phyloP scores from a whole-genome alignment of 148 eudicot species.

The Fagopyrum esculentum region DNA sequence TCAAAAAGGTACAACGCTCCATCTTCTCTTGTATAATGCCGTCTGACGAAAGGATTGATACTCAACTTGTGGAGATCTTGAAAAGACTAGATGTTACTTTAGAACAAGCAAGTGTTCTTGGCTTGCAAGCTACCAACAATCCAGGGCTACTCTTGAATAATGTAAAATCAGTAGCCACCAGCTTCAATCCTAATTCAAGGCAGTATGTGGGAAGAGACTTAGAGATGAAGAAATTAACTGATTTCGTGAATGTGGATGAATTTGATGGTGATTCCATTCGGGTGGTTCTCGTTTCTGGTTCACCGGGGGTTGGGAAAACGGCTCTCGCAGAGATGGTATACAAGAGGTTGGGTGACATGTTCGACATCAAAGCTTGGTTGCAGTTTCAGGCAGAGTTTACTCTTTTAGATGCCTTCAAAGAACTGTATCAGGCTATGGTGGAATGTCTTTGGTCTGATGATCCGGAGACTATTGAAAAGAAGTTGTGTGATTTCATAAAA shows the following conservation, averaged over 20 bases:
- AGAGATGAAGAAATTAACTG: background rate
- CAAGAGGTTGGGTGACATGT: background rate
- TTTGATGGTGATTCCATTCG: background rate
- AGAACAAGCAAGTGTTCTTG: background rate
- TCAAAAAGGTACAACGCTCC: slow-evolving; percentile 12
- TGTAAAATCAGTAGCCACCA: background rate
- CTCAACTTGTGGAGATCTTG: background rate
- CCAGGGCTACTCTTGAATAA: background rate
- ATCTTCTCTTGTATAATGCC: slow-evolving; percentile 6
- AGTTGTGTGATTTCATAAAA: slow-evolving; percentile 1
- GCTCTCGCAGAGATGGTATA: background rate
- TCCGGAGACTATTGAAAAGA: background rate
- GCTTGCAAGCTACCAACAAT: background rate
- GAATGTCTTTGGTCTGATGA: background rate
- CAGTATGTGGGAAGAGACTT: background rate
- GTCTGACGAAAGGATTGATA: background rate
- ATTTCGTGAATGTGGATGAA: background rate
- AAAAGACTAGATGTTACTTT: background rate
- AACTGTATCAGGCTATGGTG: background rate
- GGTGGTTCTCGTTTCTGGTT: background rate
- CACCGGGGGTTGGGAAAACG: slow-evolving; percentile 8
- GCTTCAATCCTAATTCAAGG: background rate
- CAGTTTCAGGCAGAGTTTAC: background rate
- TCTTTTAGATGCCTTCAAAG: background rate
- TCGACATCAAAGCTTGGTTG: background rate